phyloP scores from a whole-genome alignment of 495 filamentous ascomycete genomes.

The Peziza echinospora region DNA sequence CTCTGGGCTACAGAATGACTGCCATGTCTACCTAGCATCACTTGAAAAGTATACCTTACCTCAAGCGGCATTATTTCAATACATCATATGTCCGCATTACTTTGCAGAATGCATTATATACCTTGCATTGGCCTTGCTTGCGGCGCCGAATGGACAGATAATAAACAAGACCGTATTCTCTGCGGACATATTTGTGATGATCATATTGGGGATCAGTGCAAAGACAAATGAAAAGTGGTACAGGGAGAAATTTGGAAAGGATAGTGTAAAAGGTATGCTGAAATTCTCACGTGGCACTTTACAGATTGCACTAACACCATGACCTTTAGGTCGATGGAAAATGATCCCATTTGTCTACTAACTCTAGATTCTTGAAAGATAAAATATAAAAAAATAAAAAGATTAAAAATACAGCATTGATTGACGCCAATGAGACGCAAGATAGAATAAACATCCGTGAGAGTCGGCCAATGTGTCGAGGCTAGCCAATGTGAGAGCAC shows the following conservation, averaged over 20 bases:
- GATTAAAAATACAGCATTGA: too few species aligned
- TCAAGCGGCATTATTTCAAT: constrained; percentile 41
- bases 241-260: constrained; percentile 47
- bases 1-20: constrained; percentile 58
- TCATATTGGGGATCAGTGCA: constrained; percentile 72
- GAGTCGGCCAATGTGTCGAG: too few species aligned
- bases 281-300: too few species aligned
- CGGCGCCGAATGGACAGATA: constrained; percentile 38
- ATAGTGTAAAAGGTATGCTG: constrained; percentile 38
- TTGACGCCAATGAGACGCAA: too few species aligned
- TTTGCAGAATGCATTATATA: constrained; percentile 72
- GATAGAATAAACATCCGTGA: too few species aligned
- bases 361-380: too few species aligned
- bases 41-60: constrained; percentile 75
- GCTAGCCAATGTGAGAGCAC: too few species aligned
- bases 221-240: constrained; percentile 63
- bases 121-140: constrained; percentile 47
- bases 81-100: constrained; percentile 74
- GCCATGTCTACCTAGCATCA: constrained; percentile 56
- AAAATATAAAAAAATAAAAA: not conserved
- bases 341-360: constrained; percentile 69
- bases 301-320: too few species aligned
- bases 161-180: constrained; percentile 55
- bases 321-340: constrained; percentile 44
- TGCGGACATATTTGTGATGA: constrained; percentile 46